phyloP scores from a whole-genome alignment of 495 filamentous ascomycete species.

The Xylaria curta region DNA sequence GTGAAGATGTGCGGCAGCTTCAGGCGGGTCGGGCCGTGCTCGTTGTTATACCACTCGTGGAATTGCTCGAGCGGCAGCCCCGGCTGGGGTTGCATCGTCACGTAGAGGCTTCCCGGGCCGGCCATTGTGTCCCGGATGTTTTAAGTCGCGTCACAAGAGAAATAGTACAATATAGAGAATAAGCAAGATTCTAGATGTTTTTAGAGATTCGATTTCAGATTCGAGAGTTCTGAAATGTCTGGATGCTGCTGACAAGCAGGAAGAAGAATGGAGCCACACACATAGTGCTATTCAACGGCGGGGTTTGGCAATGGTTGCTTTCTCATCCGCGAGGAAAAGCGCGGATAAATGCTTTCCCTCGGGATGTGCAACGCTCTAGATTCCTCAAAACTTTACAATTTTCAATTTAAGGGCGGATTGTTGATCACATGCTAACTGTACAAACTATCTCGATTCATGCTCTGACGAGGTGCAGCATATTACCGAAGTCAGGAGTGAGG shows the following conservation, averaged over 20 bases:
- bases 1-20: constrained; percentile 70
- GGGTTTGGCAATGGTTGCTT: constrained; percentile 10
- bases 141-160: not conserved
- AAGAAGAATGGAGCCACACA: not conserved
- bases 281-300: not conserved
- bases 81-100: constrained; percentile 76
- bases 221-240: not conserved
- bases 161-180: not conserved
- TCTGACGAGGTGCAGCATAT: not conserved
- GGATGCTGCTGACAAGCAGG: not conserved
- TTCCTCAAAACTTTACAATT: not conserved
- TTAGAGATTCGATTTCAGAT: not conserved
- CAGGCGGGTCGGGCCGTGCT: constrained; percentile 80
- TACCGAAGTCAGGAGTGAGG: not conserved
- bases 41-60: constrained; percentile 91
- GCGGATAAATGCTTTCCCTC: constrained; percentile 26
- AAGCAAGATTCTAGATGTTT: not conserved
- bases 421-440: not conserved
- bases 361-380: not conserved
- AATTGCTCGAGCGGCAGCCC: constrained; percentile 71
- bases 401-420: too few species aligned
- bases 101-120: constrained; percentile 70
- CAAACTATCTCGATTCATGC: not conserved
- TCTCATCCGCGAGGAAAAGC: constrained; percentile 1
- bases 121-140: constrained; percentile 34